Conservation (phyloP, 148 eudicot species). For the Drosera capensis region DNA sequence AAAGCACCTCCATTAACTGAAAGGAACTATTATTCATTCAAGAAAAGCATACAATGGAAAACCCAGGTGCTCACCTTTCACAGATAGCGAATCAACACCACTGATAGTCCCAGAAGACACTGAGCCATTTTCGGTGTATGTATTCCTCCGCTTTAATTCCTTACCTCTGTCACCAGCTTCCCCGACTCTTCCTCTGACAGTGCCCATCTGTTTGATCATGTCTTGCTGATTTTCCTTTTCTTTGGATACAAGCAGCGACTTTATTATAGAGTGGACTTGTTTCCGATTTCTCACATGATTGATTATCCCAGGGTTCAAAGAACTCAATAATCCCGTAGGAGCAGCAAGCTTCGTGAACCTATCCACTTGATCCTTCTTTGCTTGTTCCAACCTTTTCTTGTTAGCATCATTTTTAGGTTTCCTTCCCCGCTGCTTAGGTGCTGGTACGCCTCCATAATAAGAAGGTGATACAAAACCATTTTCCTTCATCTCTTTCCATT, state of each 20-base stretch:
- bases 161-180: conserved; percentile 16
- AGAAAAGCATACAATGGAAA: too few relatives aligned
- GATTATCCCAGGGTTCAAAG: conserved; percentile 85
- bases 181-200: conserved; percentile 12
- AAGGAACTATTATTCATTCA: too few relatives aligned
- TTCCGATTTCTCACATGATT: conserved; percentile 90
- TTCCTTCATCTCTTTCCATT: conserved; percentile 88
- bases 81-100: conserved; percentile 54
- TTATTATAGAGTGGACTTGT: conserved; percentile 84
- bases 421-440: conserved; percentile 62
- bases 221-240: conserved; percentile 18
- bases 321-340: conserved; percentile 85
- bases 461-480: conserved; percentile 64
- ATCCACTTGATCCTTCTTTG: conserved; percentile 75
- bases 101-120: too few relatives aligned
- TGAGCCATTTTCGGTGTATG: too few relatives aligned
- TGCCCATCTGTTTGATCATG: conserved; percentile 20
- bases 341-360: conserved; percentile 82
- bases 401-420: conserved; percentile 50
- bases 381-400: conserved; percentile 75
- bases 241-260: conserved; percentile 61
- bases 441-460: conserved; percentile 35
- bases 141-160: conserved; percentile 16
- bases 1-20: too few relatives aligned
- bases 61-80: conserved; percentile 41